phyloP scores from a whole-genome alignment of 225 moss, liverwort and hornwort genomes.

The Thuidium tamariscinum region DNA sequence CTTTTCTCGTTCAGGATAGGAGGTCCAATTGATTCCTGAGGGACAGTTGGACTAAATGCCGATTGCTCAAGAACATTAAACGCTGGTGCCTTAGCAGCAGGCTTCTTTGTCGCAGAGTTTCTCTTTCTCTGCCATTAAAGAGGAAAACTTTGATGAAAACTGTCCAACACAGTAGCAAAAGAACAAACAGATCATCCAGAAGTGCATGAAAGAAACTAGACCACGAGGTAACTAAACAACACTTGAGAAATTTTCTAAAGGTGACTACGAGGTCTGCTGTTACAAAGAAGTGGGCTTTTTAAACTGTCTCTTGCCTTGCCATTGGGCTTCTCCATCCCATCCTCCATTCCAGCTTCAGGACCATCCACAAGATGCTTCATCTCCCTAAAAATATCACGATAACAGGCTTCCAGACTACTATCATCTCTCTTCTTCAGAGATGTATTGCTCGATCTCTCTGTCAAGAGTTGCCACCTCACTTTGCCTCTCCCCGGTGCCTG shows the following conservation, averaged over 20 bases:
- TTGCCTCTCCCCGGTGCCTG: conserved; percentile 52
- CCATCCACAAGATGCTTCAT: conserved; percentile 66
- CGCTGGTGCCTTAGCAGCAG: conserved; percentile 26
- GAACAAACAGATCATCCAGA: not conserved
- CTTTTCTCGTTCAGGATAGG: conserved; percentile 48
- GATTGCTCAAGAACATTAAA: conserved; percentile 43
- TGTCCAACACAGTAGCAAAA: not conserved
- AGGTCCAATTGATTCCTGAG: conserved; percentile 55
- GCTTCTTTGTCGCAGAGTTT: conserved; percentile 19
- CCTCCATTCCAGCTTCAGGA: conserved; percentile 36
- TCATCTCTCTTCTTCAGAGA: conserved; percentile 70
- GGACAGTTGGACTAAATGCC: conserved; percentile 31
- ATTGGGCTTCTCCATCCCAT: conserved; percentile 33
- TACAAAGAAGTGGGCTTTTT: not conserved
- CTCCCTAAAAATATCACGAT: conserved; percentile 64
- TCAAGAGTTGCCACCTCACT: conserved; percentile 58
- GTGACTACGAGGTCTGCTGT: not conserved
- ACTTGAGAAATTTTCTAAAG: not conserved
- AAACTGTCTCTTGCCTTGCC: conserved; percentile 26
- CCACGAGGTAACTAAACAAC: not conserved
- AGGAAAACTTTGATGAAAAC: not conserved
- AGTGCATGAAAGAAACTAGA: not conserved
- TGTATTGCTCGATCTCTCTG: conserved; percentile 40
- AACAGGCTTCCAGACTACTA: conserved; percentile 61
- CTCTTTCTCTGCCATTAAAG: conserved; percentile 35